Percentiles rank a stretch among this genome's conserved stretches.
phyloP scores from a whole-genome alignment of 176 grass and related monocot species.

The Phyllostachys edulis region DNA sequence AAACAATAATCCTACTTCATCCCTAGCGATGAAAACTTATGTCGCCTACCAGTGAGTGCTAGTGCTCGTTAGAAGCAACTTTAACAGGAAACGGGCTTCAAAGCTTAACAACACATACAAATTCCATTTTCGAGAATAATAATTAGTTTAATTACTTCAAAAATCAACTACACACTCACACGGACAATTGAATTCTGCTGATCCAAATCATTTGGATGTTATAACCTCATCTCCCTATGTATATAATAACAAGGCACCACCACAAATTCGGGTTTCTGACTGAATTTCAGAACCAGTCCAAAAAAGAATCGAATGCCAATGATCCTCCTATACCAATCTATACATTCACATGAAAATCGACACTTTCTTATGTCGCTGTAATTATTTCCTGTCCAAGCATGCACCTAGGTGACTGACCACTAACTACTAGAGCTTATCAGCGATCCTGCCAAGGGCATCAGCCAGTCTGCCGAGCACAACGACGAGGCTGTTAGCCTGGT shows the following conservation, averaged over 20 bases:
- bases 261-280: conserved; percentile 23
- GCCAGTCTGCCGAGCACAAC: conserved; percentile 75
- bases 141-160: not conserved
- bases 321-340: conserved; percentile 53
- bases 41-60: too few relatives aligned
- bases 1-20: not conserved
- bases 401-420: conserved; percentile 1
- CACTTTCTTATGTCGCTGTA: not conserved
- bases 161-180: conserved; percentile 9
- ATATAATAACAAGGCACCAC: conserved; percentile 11
- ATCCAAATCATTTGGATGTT: conserved; percentile 35
- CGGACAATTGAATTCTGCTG: conserved; percentile 2
- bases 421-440: conserved; percentile 77
- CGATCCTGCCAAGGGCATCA: conserved; percentile 85
- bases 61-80: too few relatives aligned
- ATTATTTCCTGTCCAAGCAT: conserved; percentile 36
- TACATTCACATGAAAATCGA: conserved; percentile 42
- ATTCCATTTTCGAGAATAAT: conserved; percentile 4
- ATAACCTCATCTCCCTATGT: conserved; percentile 13
- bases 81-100: not conserved
- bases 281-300: conserved; percentile 25
- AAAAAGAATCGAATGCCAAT: conserved; percentile 54
- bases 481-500: conserved; percentile 66
- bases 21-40: too few relatives aligned
- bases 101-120: conserved; percentile 10